A percentile compares a stretch with the other conserved stretches of the same genome.
phyloP scores from a whole-genome alignment of 169 alveolate species.

The Cryptosporidium felis region DNA sequence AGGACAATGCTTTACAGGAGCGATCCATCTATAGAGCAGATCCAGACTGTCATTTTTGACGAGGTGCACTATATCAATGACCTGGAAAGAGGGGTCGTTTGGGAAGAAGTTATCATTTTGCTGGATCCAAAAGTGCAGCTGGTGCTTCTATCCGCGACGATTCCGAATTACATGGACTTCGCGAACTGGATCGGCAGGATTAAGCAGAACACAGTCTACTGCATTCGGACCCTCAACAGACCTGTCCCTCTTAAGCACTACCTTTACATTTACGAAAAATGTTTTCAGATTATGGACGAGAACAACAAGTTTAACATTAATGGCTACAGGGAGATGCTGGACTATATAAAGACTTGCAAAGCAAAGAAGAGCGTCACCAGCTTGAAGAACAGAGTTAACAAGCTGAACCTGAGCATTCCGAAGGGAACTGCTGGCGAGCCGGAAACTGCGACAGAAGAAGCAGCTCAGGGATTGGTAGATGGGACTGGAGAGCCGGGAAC shows the following conservation, averaged over 20 bases:
- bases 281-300: conserved; percentile 76
- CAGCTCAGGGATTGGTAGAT: too few relatives aligned
- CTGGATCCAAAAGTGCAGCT: conserved; percentile 91
- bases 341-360: conserved; percentile 6
- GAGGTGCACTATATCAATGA: conserved; percentile 98
- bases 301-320: conserved; percentile 61
- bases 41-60: conserved; percentile 97
- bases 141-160: conserved; percentile 97
- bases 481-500: too few relatives aligned
- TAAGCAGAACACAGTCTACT: conserved; percentile 90
- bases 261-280: conserved; percentile 84
- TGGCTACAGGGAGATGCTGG: conserved; percentile 72
- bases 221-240: conserved; percentile 91
- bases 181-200: conserved; percentile 98
- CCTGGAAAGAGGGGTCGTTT: conserved; percentile 95
- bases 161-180: conserved; percentile 96
- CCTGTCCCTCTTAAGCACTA: conserved; percentile 97
- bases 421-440: too few relatives aligned
- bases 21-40: conserved; percentile 85
- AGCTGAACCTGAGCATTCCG: too few relatives aligned
- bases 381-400: conserved; percentile 10
- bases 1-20: conserved; percentile 90
- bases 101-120: conserved; percentile 99
- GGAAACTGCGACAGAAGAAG: too few relatives aligned
- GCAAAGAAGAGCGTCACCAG: conserved; percentile 18